These are phyloP conservation scores for Zasmidium cellare DNA, from an alignment of 2,329 filamentous ascomycete species.

Conservation along the genomic window DNA sequence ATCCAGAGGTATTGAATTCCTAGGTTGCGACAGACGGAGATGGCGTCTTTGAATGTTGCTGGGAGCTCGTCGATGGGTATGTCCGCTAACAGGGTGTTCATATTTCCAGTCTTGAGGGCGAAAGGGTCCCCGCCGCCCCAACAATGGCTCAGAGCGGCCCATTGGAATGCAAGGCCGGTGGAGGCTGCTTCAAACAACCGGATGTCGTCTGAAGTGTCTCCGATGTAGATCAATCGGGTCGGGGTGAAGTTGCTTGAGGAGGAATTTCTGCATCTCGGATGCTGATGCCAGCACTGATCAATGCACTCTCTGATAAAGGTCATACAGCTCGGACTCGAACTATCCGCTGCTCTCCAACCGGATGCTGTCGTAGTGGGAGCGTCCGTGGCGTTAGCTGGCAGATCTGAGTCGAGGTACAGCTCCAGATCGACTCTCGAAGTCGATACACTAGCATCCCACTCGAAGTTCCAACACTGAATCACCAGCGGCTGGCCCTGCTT, in stretches of 20 bases:
- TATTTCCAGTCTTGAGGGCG: neutral
- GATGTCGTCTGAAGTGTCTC: neutral
- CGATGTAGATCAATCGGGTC: conserved; percentile 1
- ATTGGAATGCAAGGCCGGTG: neutral
- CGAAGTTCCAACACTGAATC: neutral
- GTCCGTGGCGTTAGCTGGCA: neutral
- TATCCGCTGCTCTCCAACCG: neutral
- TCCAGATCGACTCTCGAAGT: conserved; percentile 2
- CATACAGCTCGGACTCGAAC: neutral
- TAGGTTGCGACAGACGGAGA: neutral
- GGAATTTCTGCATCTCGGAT: neutral
- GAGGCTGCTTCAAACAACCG: neutral
- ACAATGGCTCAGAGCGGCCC: conserved; percentile 4
- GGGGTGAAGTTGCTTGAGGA: neutral
- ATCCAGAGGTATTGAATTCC: conserved; percentile 2
- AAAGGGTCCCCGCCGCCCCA: neutral
- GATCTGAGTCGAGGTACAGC: neutral
- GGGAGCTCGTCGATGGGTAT: neutral
- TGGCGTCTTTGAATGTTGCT: conserved; percentile 1
- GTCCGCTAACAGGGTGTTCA: neutral
- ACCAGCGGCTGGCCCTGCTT: conserved; percentile 2
- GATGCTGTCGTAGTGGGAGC: neutral
- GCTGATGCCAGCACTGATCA: neutral
- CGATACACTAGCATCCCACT: neutral
- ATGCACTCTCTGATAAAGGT: conserved; percentile 1